Percentiles rank a stretch among this genome's conserved stretches.
These are phyloP conservation scores for Paramecium primaurelia DNA, from an alignment of 73 alveolate genomes.

Conservation along the genomic window DNA sequence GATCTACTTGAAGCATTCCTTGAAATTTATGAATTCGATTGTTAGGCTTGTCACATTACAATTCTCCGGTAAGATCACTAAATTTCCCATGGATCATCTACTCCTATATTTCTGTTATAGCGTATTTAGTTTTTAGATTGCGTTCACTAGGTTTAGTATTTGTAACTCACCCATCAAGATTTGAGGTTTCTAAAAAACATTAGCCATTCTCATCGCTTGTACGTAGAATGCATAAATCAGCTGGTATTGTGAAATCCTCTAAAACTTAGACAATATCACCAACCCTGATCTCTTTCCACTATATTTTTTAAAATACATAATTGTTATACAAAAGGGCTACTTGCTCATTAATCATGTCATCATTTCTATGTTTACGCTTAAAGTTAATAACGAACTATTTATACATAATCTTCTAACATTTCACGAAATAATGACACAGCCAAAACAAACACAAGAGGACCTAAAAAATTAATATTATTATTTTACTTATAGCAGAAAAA, in stretches of 20 bases:
- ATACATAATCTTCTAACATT: slow-evolving; percentile 89
- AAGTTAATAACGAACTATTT: slow-evolving; percentile 33
- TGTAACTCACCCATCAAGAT: slow-evolving; percentile 94
- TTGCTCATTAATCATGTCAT: slow-evolving; percentile 45
- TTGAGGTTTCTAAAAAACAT: slow-evolving; percentile 93
- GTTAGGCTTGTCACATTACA: slow-evolving; percentile 75
- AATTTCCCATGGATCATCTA: slow-evolving; percentile 16
- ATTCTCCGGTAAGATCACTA: slow-evolving; percentile 63
- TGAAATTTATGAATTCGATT: slow-evolving; percentile 69
- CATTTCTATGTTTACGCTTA: slow-evolving; percentile 56
- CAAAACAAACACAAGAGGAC: slow-evolving; percentile 95
- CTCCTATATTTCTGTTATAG: slow-evolving; percentile 23
- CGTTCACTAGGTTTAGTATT: slow-evolving; percentile 77
- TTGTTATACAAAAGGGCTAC: slow-evolving; percentile 39
- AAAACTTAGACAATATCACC: slow-evolving; percentile 62
- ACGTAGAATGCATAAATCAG: slow-evolving; percentile 91
- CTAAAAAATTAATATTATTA: not conserved
- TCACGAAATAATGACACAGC: slow-evolving; percentile 94
- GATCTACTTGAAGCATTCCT: slow-evolving; percentile 71
- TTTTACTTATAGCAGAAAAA: slow-evolving; percentile 81
- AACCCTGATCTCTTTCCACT: slow-evolving; percentile 63
- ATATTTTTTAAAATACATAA: slow-evolving; percentile 41
- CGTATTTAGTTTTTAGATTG: slow-evolving; percentile 63
- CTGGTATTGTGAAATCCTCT: slow-evolving; percentile 82
- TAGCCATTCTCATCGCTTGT: slow-evolving; percentile 89